Evolutionary conservation across 345 rosid species (phyloP).

Genomic region (Aegle marmelos): DNA sequence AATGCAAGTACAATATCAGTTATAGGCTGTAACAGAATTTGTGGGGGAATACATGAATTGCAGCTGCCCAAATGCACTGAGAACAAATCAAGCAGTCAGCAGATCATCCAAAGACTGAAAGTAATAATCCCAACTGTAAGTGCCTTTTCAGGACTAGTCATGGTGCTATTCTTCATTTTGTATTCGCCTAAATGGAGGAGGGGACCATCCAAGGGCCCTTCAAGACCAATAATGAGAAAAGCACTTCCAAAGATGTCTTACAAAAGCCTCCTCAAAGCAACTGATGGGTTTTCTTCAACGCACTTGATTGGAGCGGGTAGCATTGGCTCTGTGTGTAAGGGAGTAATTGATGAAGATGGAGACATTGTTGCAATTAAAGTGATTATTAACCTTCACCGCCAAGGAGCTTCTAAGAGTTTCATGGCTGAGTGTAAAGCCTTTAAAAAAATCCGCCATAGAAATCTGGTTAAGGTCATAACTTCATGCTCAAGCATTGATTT

Average conservation of each 20-base stretch:
- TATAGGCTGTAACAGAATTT: slow-evolving; percentile 10
- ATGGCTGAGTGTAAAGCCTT: neutral
- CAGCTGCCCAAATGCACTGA: slow-evolving; percentile 10
- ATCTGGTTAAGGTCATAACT: neutral
- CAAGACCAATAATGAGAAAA: neutral
- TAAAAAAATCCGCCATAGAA: neutral
- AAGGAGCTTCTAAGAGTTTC: slow-evolving; percentile 8
- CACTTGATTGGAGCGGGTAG: slow-evolving; percentile 9
- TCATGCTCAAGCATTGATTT: slow-evolving; percentile 17
- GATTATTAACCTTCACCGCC: slow-evolving; percentile 4
- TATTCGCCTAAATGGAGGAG: neutral
- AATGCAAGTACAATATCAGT: slow-evolving; percentile 14
- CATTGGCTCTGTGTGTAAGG: neutral
- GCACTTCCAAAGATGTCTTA: neutral
- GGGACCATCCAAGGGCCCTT: neutral
- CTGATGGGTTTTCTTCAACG: slow-evolving; percentile 1
- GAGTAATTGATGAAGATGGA: neutral
- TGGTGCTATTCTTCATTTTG: neutral
- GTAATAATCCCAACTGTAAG: neutral
- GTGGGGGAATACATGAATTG: slow-evolving; percentile 19
- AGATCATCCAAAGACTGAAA: neutral
- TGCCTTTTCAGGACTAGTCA: neutral
- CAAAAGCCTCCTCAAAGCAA: neutral
- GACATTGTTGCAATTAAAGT: slow-evolving; percentile 10
- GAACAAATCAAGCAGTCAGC: neutral